A percentile compares a stretch with the other conserved stretches of the same genome.
phyloP scores from a whole-genome alignment of 345 rosid genomes.

The Anacardium occidentale region DNA sequence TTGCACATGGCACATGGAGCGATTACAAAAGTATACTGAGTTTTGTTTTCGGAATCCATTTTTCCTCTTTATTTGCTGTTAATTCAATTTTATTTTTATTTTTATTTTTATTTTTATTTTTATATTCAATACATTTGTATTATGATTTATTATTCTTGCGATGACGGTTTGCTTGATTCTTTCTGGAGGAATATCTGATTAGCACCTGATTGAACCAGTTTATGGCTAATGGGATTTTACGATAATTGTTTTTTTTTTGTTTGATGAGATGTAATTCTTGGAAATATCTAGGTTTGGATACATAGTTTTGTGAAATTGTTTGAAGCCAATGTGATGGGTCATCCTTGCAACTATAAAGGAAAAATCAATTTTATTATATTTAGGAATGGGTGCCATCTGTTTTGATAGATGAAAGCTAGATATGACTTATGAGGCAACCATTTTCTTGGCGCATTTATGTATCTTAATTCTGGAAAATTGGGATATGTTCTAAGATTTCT shows the following conservation, averaged over 20 bases:
- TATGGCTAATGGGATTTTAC: neutral
- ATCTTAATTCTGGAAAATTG: too few relatives aligned
- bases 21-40: slow-evolving; percentile 56
- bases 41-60: neutral
- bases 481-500: too few relatives aligned
- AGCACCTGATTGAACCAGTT: neutral
- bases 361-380: too few relatives aligned
- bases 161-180: neutral
- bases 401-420: too few relatives aligned
- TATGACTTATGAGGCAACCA: too few relatives aligned
- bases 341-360: too few relatives aligned
- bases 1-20: slow-evolving; percentile 92
- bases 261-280: neutral
- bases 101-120: neutral
- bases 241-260: neutral
- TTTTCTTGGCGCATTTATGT: too few relatives aligned
- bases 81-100: neutral
- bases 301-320: too few relatives aligned
- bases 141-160: neutral
- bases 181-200: neutral
- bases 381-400: too few relatives aligned
- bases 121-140: neutral
- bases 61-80: neutral
- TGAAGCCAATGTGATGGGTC: too few relatives aligned
- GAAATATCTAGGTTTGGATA: neutral